Percentiles rank a stretch among this genome's conserved stretches.
These are phyloP conservation scores for Chloranthus sessilifolius DNA, from an alignment of 164 flowering plant genomes.

Conservation along the genomic window DNA sequence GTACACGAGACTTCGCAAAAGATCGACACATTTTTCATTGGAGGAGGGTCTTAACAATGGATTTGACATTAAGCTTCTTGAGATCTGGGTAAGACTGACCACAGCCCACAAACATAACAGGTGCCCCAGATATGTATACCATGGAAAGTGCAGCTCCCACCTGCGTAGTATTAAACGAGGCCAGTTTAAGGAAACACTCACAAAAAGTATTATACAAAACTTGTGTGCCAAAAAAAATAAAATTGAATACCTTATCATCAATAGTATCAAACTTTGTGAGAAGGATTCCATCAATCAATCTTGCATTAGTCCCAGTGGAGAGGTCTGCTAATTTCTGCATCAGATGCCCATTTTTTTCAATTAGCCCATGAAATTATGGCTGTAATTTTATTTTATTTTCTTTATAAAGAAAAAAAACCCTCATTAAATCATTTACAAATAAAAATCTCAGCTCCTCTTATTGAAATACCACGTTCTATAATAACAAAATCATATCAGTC, in stretches of 20 bases:
- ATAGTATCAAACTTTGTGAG: constrained; percentile 96
- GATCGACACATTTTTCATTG: constrained; percentile 29
- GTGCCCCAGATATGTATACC: constrained; percentile 97
- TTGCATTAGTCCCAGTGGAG: constrained; percentile 57
- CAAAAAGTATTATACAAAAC: too few species aligned
- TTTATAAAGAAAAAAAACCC: background rate
- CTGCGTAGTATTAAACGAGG: constrained; percentile 32
- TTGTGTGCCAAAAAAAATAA: too few species aligned
- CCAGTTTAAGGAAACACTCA: background rate
- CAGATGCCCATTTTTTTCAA: constrained; percentile 2
- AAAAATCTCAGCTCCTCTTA: too few species aligned
- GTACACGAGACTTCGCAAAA: background rate
- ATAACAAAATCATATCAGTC: too few species aligned
- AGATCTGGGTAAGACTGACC: constrained; percentile 94
- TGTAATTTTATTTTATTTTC: too few species aligned
- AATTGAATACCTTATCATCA: constrained; percentile 78
- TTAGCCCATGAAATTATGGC: background rate
- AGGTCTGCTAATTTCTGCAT: constrained; percentile 89
- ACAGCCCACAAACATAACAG: constrained; percentile 97
- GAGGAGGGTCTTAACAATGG: constrained; percentile 89
- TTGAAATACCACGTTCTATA: too few species aligned
- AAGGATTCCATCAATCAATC: constrained; percentile 89
- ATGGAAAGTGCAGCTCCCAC: constrained; percentile 97
- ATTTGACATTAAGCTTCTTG: constrained; percentile 84
- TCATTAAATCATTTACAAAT: background rate